phyloP scores from a whole-genome alignment of 2,329 filamentous ascomycete genomes.

The Fusarium verrucosum region DNA sequence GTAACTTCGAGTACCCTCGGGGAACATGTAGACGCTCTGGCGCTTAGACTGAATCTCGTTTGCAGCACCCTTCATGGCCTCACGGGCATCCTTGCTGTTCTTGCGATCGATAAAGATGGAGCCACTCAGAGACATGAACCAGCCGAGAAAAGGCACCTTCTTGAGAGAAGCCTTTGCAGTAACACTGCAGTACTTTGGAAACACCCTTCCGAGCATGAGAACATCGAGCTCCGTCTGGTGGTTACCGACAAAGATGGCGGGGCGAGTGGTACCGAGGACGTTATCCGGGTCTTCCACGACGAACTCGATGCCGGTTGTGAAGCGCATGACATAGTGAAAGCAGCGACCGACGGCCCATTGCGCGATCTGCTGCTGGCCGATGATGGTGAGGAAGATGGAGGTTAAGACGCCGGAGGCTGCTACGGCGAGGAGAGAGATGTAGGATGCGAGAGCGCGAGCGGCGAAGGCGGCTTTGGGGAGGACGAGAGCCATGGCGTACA shows the following conservation, averaged over 20 bases:
- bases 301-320: conserved; percentile 81
- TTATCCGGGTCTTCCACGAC: conserved; percentile 73
- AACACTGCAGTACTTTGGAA: conserved; percentile 90
- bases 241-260: conserved; percentile 91
- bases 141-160: conserved; percentile 84
- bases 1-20: conserved; percentile 94
- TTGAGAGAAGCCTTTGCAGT: conserved; percentile 90
- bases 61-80: conserved; percentile 86
- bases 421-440: conserved; percentile 67
- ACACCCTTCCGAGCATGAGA: conserved; percentile 86
- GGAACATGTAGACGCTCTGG: conserved; percentile 87
- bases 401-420: conserved; percentile 80
- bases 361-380: conserved; percentile 77
- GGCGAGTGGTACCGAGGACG: conserved; percentile 71
- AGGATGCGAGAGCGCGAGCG: conserved; percentile 73
- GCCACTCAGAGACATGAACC: conserved; percentile 90
- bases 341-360: conserved; percentile 85
- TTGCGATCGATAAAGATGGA: conserved; percentile 95
- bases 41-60: conserved; percentile 76
- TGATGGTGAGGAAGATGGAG: conserved; percentile 74
- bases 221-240: conserved; percentile 98
- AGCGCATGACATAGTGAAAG: conserved; percentile 83
- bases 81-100: conserved; percentile 82
- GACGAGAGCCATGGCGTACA: conserved; percentile 71
- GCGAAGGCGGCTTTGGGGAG: conserved; percentile 71